Percentiles rank a stretch among this genome's conserved stretches.
Conservation (phyloP, 805 yeast species). For the Sugiyamaella boreocaroliniensis region DNA sequence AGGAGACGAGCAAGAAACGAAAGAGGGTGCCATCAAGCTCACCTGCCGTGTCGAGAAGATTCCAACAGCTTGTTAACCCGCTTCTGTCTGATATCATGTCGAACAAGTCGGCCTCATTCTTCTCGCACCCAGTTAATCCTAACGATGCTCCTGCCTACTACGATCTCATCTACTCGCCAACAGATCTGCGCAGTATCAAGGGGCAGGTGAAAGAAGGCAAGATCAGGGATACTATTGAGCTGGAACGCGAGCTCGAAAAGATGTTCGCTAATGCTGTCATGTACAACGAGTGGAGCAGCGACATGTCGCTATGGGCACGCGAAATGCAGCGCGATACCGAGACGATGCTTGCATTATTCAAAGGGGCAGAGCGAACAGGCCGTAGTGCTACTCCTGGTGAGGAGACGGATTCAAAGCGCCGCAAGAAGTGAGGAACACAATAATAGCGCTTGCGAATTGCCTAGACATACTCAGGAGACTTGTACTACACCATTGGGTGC, state of each 20-base stretch:
- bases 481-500: too few relatives aligned
- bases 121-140: constrained; percentile 60
- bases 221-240: constrained; percentile 42
- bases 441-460: too few relatives aligned
- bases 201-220: constrained; percentile 52
- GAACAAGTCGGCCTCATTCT: constrained; percentile 67
- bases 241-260: constrained; percentile 61
- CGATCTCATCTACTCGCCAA: constrained; percentile 53
- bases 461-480: too few relatives aligned
- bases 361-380: constrained; percentile 38
- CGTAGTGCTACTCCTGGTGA: constrained; percentile 14
- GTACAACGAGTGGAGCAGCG: constrained; percentile 66
- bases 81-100: constrained; percentile 59
- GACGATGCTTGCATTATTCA: constrained; percentile 44
- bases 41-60: constrained; percentile 39
- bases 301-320: constrained; percentile 52
- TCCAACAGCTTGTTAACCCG: constrained; percentile 56
- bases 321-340: constrained; percentile 68
- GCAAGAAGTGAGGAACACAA: constrained; percentile 10
- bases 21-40: constrained; percentile 18
- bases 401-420: constrained; percentile 14
- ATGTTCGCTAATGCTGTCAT: constrained; percentile 82
- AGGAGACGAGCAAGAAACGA: constrained; percentile 8
- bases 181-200: constrained; percentile 59
- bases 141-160: constrained; percentile 66